A percentile compares a stretch with the other conserved stretches of the same genome.
phyloP scores from a whole-genome alignment of 805 yeast species.

The Wickerhamomyces subpelliculosus region DNA sequence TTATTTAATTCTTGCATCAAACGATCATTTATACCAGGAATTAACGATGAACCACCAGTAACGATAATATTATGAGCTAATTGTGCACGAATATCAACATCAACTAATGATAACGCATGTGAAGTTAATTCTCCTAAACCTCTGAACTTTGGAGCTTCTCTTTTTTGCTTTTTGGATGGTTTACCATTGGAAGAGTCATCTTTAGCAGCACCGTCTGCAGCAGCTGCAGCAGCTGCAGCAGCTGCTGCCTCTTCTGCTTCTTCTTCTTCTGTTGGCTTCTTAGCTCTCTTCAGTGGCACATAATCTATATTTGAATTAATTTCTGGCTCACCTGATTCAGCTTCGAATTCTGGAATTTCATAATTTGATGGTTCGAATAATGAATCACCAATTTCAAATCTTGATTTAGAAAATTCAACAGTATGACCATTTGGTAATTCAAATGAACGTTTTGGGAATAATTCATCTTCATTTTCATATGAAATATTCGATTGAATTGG shows the following conservation, averaged over 20 bases:
- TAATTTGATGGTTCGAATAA: constrained; percentile 56
- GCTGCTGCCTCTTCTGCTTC: constrained; percentile 21
- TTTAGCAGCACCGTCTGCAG: too few relatives aligned
- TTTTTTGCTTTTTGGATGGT: constrained; percentile 24
- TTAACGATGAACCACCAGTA: constrained; percentile 76
- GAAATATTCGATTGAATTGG: constrained; percentile 24
- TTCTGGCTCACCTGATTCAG: constrained; percentile 48
- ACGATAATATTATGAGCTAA: constrained; percentile 83
- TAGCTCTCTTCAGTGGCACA: constrained; percentile 61
- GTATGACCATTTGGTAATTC: constrained; percentile 77
- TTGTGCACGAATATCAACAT: constrained; percentile 78
- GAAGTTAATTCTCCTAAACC: constrained; percentile 59
- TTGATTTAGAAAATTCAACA: constrained; percentile 49
- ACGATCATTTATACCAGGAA: constrained; percentile 78
- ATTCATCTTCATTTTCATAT: constrained; percentile 18
- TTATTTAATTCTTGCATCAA: constrained; percentile 62
- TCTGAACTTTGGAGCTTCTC: constrained; percentile 19
- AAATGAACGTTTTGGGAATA: constrained; percentile 38
- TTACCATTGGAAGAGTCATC: too few relatives aligned
- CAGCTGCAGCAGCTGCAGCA: constrained; percentile 10
- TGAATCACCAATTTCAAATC: constrained; percentile 65
- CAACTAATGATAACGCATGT: constrained; percentile 50
- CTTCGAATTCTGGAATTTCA: constrained; percentile 27
- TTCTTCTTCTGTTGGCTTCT: constrained; percentile 25
- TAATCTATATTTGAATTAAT: constrained; percentile 49